Percentiles rank a stretch among this genome's conserved stretches.
Conservation (phyloP, 345 rosid genomes). For the Triadica sebifera region DNA sequence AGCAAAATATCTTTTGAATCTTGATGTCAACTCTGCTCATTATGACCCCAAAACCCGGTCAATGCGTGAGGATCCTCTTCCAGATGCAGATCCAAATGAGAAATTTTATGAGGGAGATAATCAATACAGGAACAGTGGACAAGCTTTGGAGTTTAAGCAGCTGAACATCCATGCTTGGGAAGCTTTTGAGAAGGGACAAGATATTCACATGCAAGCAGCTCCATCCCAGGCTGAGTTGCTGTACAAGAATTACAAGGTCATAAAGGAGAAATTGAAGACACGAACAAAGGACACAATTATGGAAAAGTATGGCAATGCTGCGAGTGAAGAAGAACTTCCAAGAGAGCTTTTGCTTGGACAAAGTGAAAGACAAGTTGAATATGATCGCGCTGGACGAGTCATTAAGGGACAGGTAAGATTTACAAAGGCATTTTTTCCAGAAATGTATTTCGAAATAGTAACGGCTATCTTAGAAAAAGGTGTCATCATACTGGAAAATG, state of each 20-base stretch:
- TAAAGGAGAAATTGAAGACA: conserved; percentile 52
- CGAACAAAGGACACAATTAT: conserved; percentile 49
- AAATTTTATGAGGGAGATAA: conserved; percentile 77
- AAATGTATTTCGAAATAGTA: background rate
- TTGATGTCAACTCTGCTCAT: conserved; percentile 70
- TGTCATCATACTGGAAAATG: background rate
- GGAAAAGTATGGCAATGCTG: conserved; percentile 68
- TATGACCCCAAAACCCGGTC: conserved; percentile 79
- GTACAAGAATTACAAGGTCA: conserved; percentile 42
- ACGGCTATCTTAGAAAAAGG: background rate
- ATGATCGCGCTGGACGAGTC: conserved; percentile 62
- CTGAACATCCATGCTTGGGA: conserved; percentile 60
- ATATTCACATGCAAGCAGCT: conserved; percentile 70
- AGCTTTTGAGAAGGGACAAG: conserved; percentile 76
- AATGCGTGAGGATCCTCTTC: conserved; percentile 84
- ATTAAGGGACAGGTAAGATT: conserved; percentile 59
- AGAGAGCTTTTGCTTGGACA: conserved; percentile 64
- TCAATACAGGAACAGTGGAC: conserved; percentile 67
- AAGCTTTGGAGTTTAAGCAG: conserved; percentile 70
- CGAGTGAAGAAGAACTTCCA: conserved; percentile 58
- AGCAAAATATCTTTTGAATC: conserved; percentile 69
- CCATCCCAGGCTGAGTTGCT: conserved; percentile 74
- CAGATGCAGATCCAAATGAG: conserved; percentile 71
- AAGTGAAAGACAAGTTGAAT: conserved; percentile 68
- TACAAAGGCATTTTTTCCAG: background rate